Evolutionary conservation across 208 protist genomes (phyloP), one percentile per base, ranked within the genome.

Genomic region (Trypanosoma grayi): DNA sequence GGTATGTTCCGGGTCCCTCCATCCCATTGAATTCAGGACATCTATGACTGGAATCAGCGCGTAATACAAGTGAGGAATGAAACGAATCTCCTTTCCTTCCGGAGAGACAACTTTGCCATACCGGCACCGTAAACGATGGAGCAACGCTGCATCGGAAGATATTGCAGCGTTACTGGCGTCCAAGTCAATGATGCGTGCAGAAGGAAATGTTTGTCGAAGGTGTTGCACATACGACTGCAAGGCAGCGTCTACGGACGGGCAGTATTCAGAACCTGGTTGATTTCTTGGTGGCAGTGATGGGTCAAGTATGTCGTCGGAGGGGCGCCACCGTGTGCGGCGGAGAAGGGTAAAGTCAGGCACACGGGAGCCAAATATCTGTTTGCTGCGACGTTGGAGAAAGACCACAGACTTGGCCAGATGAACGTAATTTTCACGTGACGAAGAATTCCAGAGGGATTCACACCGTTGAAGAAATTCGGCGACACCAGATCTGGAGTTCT

Each of bases 341-440:
- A 88, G 75, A 25, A 82, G 71, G 16, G 68, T 60, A 60, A 92
- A 90, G 58, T 95, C 86, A 8, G 83, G 84, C 54, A 95, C 85
- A 40, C 89, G 75, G 47, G 76, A 68, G 14, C 82, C 85, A 74
- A 90, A 90, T 44, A 92, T 79, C 47, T 93, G 65, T 50, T 87
- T 91, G 65, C 84, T 92, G 44, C 85, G 86, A 31, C 79, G 55
- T 63, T 93, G 83, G 37, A 95, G 75, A 53, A 68, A 59, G 16
- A 93, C 73, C 25, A 88, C 78, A 13, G 73, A 65, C 47, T 79
- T 84, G 7, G 84, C 81, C 7, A 95, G 60, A 30, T 74, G 47
- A 13, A 79, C 69, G 34, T 39, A 30, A 24, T 80, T 76, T 39
- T 81, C 68, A 25, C 69, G 64, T 11, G 71, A 63, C 10, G 62